Base-by-base conservation (phyloP, 148 eudicot species). In the Amaranthus cruentus region DNA sequence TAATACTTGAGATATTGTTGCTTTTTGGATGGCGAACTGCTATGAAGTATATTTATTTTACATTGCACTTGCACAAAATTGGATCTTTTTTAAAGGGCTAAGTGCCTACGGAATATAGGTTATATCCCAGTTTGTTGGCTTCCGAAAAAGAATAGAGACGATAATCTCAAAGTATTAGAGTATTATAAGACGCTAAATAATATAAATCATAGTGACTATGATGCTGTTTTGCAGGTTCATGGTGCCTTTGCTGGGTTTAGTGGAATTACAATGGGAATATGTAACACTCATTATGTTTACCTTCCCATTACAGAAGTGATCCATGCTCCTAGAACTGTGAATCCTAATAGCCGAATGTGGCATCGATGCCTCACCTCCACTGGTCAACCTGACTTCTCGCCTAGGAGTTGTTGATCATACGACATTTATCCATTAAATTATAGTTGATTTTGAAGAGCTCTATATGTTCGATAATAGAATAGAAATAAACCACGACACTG, bases 201-300 rank as follows among this genome's bases (percentile, higher is more conserved):
- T 2, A 21, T 28, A 28, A 28, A 28, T 28, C 38, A 28, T 57
- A 6, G 10, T 28, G 63, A 54, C 47, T 47, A 28, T 14, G 9
- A 10, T 15, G 4, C 18, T 47, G 46, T 66, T 73, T 62, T 78
- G 73, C 80, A 85, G 87, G 87, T 85, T 15, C 87, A 85, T 69
- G 87, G 87, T 47, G 87, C 87, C 9, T 85, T 85, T 80, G 87
- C 85, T 38, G 87, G 87, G 47, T 85, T 76, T 59, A 85, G 87
- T 54, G 87, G 87, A 13, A 85, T 85, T 56, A 85, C 87, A 1
- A 85, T 85, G 60, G 87, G 87, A 55, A 85, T 82, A 7, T 82
- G 87, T 84, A 82, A 85, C 69, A 62, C 81, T 6, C 87, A 85
- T 73, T 80, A 82, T 47, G 83, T 85, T 13, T 85, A 82, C 78